phyloP scores from a whole-genome alignment of 1,139 yeast species.

The Candida albicans region DNA sequence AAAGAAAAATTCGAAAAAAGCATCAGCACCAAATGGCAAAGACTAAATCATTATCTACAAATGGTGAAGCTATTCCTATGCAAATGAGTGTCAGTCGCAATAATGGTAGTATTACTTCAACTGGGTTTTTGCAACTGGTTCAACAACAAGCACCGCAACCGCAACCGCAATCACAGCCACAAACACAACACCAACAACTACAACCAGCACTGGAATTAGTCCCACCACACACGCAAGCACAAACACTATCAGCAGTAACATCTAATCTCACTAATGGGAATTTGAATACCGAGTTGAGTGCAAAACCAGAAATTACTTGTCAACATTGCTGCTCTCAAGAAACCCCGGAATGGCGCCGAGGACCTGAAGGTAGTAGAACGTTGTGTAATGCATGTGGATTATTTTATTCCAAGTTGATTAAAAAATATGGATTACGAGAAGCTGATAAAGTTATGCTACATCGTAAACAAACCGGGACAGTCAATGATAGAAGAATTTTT shows the following conservation, averaged over 20 bases:
- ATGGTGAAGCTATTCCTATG: slow-evolving; percentile 17
- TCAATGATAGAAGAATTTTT: slow-evolving; percentile 21
- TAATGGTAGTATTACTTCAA: not conserved
- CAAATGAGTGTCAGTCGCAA: slow-evolving; percentile 11
- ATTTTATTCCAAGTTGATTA: slow-evolving; percentile 36
- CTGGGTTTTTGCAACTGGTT: not conserved
- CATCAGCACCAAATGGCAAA: not conserved
- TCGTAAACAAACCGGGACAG: slow-evolving; percentile 23
- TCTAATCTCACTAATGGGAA: slow-evolving; percentile 16
- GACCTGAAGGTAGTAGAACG: slow-evolving; percentile 45
- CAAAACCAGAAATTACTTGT: slow-evolving; percentile 20
- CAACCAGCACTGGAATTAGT: not conserved
- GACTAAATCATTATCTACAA: slow-evolving; percentile 4
- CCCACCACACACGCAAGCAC: not conserved
- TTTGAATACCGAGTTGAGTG: slow-evolving; percentile 20
- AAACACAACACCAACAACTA: not conserved
- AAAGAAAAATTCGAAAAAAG: slow-evolving; percentile 8
- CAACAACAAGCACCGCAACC: too few species aligned
- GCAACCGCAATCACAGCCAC: not conserved
- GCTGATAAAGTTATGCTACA: slow-evolving; percentile 27
- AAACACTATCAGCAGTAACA: not conserved
- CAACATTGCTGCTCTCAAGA: slow-evolving; percentile 30
- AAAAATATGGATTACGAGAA: slow-evolving; percentile 25
- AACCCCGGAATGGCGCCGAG: slow-evolving; percentile 51
- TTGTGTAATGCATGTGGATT: slow-evolving; percentile 50